Evolutionary conservation across 2,329 filamentous ascomycete genomes (phyloP).

Genomic region (Coleophoma eucalyptorum): DNA sequence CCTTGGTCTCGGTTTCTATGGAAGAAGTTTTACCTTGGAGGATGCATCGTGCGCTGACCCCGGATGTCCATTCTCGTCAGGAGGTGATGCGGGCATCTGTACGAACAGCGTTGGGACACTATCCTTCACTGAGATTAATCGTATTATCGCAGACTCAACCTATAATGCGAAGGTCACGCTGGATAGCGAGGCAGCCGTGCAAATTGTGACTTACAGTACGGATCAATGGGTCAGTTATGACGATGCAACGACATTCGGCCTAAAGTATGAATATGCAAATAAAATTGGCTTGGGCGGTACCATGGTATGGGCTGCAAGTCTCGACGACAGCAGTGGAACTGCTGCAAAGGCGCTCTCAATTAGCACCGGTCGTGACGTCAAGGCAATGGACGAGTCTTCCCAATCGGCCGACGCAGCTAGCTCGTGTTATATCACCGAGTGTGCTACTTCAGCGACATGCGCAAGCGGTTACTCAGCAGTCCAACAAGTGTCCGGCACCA

Average conservation of each 20-base stretch:
- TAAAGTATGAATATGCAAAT: conserved; percentile 18
- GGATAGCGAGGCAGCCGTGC: conserved; percentile 6
- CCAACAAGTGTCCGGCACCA: background rate
- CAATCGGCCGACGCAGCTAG: background rate
- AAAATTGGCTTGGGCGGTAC: conserved; percentile 16
- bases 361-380: background rate
- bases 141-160: background rate
- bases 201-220: conserved; percentile 8
- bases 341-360: background rate
- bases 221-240: conserved; percentile 26
- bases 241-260: conserved; percentile 18
- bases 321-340: background rate
- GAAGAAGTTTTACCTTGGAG: conserved; percentile 3
- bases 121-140: background rate
- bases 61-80: background rate
- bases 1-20: conserved; percentile 6
- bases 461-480: background rate
- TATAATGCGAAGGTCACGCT: background rate
- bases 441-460: background rate
- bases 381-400: background rate
- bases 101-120: background rate
- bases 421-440: background rate
- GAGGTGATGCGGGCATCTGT: background rate
- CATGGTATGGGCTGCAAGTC: conserved; percentile 20
- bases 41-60: conserved; percentile 3